Conservation (phyloP, 2,329 filamentous ascomycete genomes). For the Claviceps quebecensis region DNA sequence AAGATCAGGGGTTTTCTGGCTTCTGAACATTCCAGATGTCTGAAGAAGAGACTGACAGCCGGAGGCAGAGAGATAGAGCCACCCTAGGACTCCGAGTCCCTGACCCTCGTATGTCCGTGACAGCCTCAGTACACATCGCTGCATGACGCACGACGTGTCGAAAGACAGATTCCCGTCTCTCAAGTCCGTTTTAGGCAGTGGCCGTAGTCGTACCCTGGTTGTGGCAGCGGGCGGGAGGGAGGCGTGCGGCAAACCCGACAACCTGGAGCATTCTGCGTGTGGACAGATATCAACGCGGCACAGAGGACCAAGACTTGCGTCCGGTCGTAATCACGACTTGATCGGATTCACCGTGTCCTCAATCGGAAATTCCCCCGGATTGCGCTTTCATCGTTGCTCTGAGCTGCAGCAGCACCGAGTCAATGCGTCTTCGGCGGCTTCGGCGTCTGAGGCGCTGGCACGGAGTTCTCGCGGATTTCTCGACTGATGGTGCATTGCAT, state of each 20-base stretch:
- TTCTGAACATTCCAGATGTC: too few species aligned
- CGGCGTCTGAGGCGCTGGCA: neutral
- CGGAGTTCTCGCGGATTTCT: too few species aligned
- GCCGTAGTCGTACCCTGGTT: slow-evolving; percentile 5
- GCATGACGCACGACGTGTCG: too few species aligned
- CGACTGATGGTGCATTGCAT: neutral
- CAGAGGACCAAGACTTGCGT: neutral
- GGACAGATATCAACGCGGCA: slow-evolving; percentile 6
- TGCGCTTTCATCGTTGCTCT: neutral
- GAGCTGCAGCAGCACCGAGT: neutral
- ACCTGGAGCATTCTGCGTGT: slow-evolving; percentile 12
- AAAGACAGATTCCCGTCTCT: too few species aligned
- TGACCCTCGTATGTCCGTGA: too few species aligned
- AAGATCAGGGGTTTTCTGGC: too few species aligned
- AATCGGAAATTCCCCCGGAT: neutral
- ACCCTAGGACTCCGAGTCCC: neutral
- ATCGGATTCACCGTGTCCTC: neutral
- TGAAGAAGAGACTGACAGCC: too few species aligned
- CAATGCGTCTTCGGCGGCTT: neutral
- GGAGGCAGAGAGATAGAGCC: neutral
- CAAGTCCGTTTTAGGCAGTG: neutral
- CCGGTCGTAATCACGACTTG: neutral
- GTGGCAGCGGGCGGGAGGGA: slow-evolving; percentile 5
- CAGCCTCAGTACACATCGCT: too few species aligned
- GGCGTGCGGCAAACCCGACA: slow-evolving; percentile 15